Evolutionary conservation across 768 basidiomycete species (phyloP).

Genomic region (Amanita fuliginea): DNA sequence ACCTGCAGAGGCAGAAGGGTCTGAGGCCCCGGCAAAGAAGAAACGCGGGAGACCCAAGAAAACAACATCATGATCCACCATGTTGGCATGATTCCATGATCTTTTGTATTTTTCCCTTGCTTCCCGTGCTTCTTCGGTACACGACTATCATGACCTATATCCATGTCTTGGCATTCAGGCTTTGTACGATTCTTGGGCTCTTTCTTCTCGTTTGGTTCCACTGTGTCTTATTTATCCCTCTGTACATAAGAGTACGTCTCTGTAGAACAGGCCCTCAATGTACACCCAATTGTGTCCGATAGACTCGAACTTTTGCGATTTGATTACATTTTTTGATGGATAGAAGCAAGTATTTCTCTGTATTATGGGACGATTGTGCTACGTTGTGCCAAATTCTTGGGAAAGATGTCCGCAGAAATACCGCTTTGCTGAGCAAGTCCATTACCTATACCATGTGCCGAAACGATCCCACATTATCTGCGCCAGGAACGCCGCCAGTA

Average conservation of each 20-base stretch:
- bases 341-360: conserved; percentile 16
- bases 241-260: conserved; percentile 7
- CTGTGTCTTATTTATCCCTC: conserved; percentile 5
- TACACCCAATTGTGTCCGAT: conserved; percentile 5
- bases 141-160: conserved; percentile 4
- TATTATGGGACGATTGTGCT: conserved; percentile 16
- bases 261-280: conserved; percentile 9
- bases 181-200: conserved; percentile 10
- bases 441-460: conserved; percentile 15
- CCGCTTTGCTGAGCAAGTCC: neutral
- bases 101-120: conserved; percentile 1
- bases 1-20: conserved; percentile 26
- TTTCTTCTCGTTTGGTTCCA: conserved; percentile 10
- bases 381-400: conserved; percentile 3
- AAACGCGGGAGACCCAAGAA: conserved; percentile 67
- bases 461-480: conserved; percentile 20
- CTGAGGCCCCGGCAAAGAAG: conserved; percentile 48
- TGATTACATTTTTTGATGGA: conserved; percentile 9
- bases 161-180: conserved; percentile 4
- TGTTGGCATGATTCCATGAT: conserved; percentile 8
- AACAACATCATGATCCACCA: conserved; percentile 12
- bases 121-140: neutral
- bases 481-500: conserved; percentile 30
- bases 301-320: conserved; percentile 4
- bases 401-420: conserved; percentile 1